Evolutionary conservation across 345 rosid species (phyloP), one percentile per base, ranked within the genome.

Genomic region (Clarkia xantiana): DNA sequence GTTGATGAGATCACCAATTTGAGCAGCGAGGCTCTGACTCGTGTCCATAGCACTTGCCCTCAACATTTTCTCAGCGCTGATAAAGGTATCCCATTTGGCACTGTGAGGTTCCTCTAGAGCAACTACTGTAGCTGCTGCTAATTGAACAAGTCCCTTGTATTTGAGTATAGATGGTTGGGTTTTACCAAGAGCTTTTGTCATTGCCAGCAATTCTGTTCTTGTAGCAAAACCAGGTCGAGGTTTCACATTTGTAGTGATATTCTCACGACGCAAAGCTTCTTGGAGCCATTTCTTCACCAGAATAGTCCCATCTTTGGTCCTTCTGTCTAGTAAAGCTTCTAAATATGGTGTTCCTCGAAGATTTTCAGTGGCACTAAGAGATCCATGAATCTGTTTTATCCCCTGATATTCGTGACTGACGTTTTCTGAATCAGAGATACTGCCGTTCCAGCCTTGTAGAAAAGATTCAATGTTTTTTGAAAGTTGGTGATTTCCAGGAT

Each of bases 221-320:
- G 82, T 63, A 49, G 76, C 73, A 47, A 67, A 65, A 50, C 93
- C 94, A 51, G 91, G 81, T 47, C 79, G 86, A 51, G 71, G 46
- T 66, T 79, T 90, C 51, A 77, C 76, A 55, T 78, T 75, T 54
- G 52, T 52, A 54, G 62, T 56, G 36, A 79, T 62, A 29, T 79
- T 83, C 60, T 90, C 89, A 2, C 70, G 75, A 54, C 80, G 93
- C 23, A 90, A 61, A 44, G 79, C 58, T 69, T 90, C 94, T 61
- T 77, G 96, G 63, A 86, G 96, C 97, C 96, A 90, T 65, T 79
- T 90, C 75, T 80, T 90, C 39, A 86, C 82, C 63, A 90, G 68
- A 40, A 83, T 56, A 36, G 83, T 71, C 51, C 96, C 97, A 52
- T 90, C 97, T 64, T 79, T 90, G 34, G 83, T 73, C 71, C 71